A percentile compares a stretch with the other conserved stretches of the same genome.
Conservation (phyloP, 2,329 filamentous ascomycete genomes). For the Huntiella savannae region DNA sequence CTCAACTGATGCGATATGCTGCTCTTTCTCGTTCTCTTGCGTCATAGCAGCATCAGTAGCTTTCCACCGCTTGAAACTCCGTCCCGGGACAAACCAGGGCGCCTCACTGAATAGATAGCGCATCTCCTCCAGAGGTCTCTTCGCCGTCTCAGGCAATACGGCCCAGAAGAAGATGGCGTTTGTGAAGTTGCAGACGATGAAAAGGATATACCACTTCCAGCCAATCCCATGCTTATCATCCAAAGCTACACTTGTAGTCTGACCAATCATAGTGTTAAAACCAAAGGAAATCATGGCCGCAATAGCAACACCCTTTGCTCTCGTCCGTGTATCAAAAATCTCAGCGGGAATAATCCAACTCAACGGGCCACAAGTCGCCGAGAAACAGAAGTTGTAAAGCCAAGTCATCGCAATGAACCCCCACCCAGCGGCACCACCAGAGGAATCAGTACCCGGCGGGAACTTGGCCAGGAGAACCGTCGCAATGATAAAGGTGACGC, state of each 20-base stretch:
- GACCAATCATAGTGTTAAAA: conserved; percentile 57
- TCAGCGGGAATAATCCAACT: conserved; percentile 44
- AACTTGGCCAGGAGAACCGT: conserved; percentile 33
- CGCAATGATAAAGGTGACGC: conserved; percentile 52
- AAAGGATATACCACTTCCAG: conserved; percentile 30
- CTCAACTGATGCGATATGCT: not conserved
- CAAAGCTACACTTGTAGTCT: conserved; percentile 38
- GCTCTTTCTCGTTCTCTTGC: not conserved
- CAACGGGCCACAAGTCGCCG: conserved; percentile 48
- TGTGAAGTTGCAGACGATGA: conserved; percentile 38
- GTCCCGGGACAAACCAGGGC: conserved; percentile 40
- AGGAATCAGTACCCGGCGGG: conserved; percentile 23
- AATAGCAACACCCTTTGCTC: conserved; percentile 55
- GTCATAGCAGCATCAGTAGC: too few species aligned
- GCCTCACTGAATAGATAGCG: conserved; percentile 46
- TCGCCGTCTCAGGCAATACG: conserved; percentile 46
- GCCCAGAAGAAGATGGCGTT: conserved; percentile 36
- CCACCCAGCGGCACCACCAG: conserved; percentile 35
- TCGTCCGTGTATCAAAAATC: conserved; percentile 60
- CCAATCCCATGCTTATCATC: conserved; percentile 22
- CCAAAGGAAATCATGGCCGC: conserved; percentile 56
- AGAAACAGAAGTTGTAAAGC: conserved; percentile 66
- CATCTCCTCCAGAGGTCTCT: conserved; percentile 48
- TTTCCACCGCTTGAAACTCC: conserved; percentile 19
- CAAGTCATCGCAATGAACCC: conserved; percentile 58